Base-by-base conservation (phyloP, 225 moss, liverwort and hornwort species). In the Straminergon stramineum region DNA sequence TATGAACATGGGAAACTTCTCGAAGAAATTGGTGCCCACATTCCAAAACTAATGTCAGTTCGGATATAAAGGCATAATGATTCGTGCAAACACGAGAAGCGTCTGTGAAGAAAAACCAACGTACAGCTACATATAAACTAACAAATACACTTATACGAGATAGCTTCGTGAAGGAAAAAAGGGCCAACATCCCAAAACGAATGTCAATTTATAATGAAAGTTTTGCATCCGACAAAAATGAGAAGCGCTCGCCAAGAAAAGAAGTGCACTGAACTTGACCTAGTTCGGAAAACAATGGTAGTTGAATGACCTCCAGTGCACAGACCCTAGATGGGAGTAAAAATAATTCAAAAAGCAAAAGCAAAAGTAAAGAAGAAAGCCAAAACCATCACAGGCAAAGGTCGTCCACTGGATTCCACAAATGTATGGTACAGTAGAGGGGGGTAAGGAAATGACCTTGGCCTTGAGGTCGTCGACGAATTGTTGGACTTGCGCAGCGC, bases 381-480 rank as follows among this genome's bases (percentile, higher is more conserved):
- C 39, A 75, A 11, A 43, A 85, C 71, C 23, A 22, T 22, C 43
- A 43, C 31, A 58, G 12, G 19, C 20, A 31, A 84, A 17, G 6
- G 9, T 37, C 10, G 19, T 39, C 79, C n/a, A 79, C 57, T 26
- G 37, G 26, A 58, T 79, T 58, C 39, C 37, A 17, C n/a, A 41
- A 48, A 37, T 52, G 37, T 8, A 41, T n/a, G 77, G 30, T 22
- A 16, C 17, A 43, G 51, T 51, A 51, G 11, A 31, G 18, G 9
- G 17, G 45, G 34, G 6, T 7, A 12, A 6, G 61, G 21, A 11
- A 37, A 24, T 71, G 45, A 97, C 97, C 95, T 95, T 99, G 78
- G 92, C 88, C 90, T 97, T 96, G 76, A 95, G 91, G 39, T 99
- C 99, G 15, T 92, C 89, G 76, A 97, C 64, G 16, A 97, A 45